Evolutionary conservation across 345 rosid species (phyloP).

Genomic region (Cardamine resedifolia): DNA sequence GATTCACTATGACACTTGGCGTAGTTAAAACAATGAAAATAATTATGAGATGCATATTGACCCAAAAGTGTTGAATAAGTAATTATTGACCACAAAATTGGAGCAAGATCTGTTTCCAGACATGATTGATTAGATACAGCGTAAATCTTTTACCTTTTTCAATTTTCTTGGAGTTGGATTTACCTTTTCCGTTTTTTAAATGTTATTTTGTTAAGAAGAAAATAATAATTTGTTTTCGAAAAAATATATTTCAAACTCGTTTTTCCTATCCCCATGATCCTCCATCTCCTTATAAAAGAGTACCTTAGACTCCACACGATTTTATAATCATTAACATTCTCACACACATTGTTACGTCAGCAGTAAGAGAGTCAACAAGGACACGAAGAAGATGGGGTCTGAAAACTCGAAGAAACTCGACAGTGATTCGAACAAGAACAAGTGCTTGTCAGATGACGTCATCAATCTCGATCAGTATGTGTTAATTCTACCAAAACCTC

Average conservation of each 20-base stretch:
- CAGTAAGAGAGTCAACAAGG: background rate
- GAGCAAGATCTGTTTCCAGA: background rate
- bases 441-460: slow-evolving; percentile 15
- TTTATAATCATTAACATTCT: background rate
- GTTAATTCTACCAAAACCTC: background rate
- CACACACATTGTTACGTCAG: slow-evolving; percentile 5
- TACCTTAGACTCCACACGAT: background rate
- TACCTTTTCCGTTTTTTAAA: background rate
- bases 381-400: slow-evolving; percentile 6
- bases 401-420: slow-evolving; percentile 15
- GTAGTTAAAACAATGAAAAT: background rate
- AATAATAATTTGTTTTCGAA: background rate
- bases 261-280: background rate
- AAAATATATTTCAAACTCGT: background rate
- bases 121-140: background rate
- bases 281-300: slow-evolving; percentile 13
- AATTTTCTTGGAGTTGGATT: background rate
- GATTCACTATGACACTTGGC: slow-evolving; percentile 20
- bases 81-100: background rate
- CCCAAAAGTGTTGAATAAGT: background rate
- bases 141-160: background rate
- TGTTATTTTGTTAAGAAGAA: background rate
- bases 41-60: slow-evolving; percentile 12
- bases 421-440: slow-evolving; percentile 16
- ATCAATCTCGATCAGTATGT: slow-evolving; percentile 39